These are phyloP conservation scores for Lentinula sp. DNA, from an alignment of 768 basidiomycete genomes.

Conservation along the genomic window DNA sequence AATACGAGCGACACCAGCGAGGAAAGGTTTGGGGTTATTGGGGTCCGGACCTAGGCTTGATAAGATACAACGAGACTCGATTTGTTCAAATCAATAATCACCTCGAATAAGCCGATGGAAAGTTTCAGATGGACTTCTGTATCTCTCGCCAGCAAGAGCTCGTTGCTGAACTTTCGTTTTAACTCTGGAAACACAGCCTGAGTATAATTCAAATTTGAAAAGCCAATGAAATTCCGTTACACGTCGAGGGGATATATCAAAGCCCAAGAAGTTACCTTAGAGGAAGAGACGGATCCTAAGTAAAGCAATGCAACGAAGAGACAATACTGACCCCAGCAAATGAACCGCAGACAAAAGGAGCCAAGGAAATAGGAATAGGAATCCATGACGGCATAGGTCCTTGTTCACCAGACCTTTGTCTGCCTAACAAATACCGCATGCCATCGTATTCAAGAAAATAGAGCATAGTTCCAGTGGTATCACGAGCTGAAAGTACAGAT, in stretches of 20 bases:
- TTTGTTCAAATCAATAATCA: conserved; percentile 20
- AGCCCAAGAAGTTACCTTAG: conserved; percentile 72
- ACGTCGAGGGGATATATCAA: conserved; percentile 93
- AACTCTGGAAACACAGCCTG: conserved; percentile 40
- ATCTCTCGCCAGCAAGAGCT: conserved; percentile 71
- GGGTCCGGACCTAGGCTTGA: conserved; percentile 65
- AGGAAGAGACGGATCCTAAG: conserved; percentile 16
- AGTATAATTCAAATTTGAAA: neutral
- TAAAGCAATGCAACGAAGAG: conserved; percentile 24
- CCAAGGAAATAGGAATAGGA: conserved; percentile 69
- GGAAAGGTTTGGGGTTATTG: conserved; percentile 64
- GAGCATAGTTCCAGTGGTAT: conserved; percentile 82
- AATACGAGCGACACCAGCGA: conserved; percentile 74
- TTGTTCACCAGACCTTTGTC: conserved; percentile 72
- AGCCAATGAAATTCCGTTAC: conserved; percentile 33
- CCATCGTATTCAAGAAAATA: conserved; percentile 96
- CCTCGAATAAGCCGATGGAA: conserved; percentile 77
- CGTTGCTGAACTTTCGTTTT: conserved; percentile 97
- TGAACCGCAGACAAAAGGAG: conserved; percentile 90
- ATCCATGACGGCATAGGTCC: conserved; percentile 80
- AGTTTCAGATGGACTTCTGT: conserved; percentile 69
- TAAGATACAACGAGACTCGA: neutral
- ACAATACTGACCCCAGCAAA: conserved; percentile 63
- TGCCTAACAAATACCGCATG: conserved; percentile 80
- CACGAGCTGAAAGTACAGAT: conserved; percentile 54